A percentile compares a stretch with the other conserved stretches of the same genome.
phyloP scores from a whole-genome alignment of 306 rosid genomes.

The Cucumis melo region DNA sequence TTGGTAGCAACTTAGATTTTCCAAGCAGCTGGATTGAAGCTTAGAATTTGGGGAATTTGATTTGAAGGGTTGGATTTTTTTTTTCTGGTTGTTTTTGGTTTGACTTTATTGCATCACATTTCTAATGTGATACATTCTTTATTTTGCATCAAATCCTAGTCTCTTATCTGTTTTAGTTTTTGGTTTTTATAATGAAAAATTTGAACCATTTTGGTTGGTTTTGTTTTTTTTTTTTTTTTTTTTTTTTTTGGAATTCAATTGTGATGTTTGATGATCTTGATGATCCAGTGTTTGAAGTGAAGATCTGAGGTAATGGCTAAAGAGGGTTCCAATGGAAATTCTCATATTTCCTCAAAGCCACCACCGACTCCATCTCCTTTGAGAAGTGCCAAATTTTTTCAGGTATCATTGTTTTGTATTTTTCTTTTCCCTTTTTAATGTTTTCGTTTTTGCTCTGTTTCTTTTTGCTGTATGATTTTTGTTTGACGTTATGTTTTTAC shows the following conservation, averaged over 20 bases:
- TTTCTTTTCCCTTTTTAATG: neutral
- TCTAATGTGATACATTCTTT: neutral
- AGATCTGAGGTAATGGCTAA: conserved; percentile 41
- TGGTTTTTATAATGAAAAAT: neutral
- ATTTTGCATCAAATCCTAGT: neutral
- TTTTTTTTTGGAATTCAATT: no score
- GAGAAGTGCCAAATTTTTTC: conserved; percentile 77
- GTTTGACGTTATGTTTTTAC: neutral
- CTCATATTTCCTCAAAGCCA: conserved; percentile 27
- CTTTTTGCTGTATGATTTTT: neutral
- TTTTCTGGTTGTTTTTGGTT: neutral
- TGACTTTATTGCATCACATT: neutral
- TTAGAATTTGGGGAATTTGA: neutral
- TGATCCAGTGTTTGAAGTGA: conserved; percentile 2
- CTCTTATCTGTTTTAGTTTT: neutral
- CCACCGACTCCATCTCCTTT: conserved; percentile 83
- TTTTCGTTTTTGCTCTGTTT: neutral
- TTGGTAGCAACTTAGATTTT: neutral
- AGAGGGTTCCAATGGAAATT: conserved; percentile 46
- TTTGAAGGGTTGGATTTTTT: neutral
- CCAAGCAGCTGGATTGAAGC: neutral
- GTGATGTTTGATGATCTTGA: neutral
- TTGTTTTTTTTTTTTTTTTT: no score
- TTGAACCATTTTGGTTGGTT: neutral
- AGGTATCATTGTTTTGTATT: conserved; percentile 24